Evolutionary conservation across 768 basidiomycete species (phyloP).

Genomic region (Suillus lakei): DNA sequence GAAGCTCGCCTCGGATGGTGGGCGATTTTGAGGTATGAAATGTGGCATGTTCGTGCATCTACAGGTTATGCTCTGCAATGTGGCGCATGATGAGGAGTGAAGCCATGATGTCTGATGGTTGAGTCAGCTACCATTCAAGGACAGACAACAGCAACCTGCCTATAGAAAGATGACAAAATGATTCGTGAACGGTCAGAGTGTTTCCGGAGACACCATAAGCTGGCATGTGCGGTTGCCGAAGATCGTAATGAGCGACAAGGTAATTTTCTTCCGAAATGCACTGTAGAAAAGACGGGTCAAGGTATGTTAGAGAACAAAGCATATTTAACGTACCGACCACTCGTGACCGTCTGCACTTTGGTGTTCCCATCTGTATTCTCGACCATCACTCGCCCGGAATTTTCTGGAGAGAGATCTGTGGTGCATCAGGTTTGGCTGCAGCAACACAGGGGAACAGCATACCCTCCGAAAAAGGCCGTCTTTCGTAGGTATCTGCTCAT

Average conservation of each 20-base stretch:
- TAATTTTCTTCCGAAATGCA: constrained; percentile 58
- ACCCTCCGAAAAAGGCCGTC: constrained; percentile 70
- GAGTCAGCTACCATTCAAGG: constrained; percentile 13
- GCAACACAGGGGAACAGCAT: constrained; percentile 29
- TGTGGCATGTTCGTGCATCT: not conserved
- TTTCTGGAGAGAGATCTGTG: constrained; percentile 68
- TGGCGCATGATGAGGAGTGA: constrained; percentile 69
- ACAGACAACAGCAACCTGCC: constrained; percentile 43
- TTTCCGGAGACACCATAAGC: constrained; percentile 68
- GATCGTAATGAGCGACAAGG: constrained; percentile 68
- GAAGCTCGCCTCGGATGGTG: not conserved
- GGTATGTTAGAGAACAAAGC: constrained; percentile 12
- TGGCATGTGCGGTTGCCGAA: constrained; percentile 57
- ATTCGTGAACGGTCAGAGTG: constrained; percentile 61
- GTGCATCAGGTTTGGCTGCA: not conserved
- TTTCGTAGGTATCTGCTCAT: constrained; percentile 71
- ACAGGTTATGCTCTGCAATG: constrained; percentile 56
- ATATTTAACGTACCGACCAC: constrained; percentile 67
- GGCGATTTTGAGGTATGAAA: not conserved
- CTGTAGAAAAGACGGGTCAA: constrained; percentile 35
- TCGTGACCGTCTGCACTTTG: constrained; percentile 61
- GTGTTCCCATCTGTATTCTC: constrained; percentile 73
- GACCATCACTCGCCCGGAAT: constrained; percentile 70
- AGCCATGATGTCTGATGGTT: constrained; percentile 54
- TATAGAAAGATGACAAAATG: constrained; percentile 53